These are phyloP conservation scores for Cucurbita moschata DNA, from an alignment of 306 rosid species.

Conservation along the genomic window DNA sequence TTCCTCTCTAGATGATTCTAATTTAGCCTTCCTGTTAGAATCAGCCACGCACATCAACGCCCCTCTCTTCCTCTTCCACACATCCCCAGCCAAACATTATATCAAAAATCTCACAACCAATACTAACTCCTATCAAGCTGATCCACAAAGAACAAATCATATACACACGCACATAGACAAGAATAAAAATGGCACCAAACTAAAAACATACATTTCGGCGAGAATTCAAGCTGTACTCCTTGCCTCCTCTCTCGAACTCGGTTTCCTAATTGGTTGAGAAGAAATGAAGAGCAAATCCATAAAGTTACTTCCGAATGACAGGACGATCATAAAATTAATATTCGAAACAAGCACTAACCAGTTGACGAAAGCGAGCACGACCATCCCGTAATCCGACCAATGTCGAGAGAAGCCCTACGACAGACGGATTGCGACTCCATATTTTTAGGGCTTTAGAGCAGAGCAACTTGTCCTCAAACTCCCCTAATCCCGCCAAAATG, in stretches of 20 bases:
- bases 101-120: neutral
- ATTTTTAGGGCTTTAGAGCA: slow-evolving; percentile 19
- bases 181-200: neutral
- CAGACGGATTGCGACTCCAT: slow-evolving; percentile 37
- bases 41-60: slow-evolving; percentile 23
- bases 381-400: slow-evolving; percentile 5
- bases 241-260: slow-evolving; percentile 6
- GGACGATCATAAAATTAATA: neutral
- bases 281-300: neutral
- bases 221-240: slow-evolving; percentile 7
- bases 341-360: neutral
- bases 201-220: slow-evolving; percentile 21
- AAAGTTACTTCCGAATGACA: neutral
- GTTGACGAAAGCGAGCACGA: slow-evolving; percentile 12
- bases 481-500: slow-evolving; percentile 13
- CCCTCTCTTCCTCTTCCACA: slow-evolving; percentile 25
- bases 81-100: neutral
- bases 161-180: neutral
- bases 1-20: slow-evolving; percentile 23
- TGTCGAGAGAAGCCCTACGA: slow-evolving; percentile 23
- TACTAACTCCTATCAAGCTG: neutral
- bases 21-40: slow-evolving; percentile 28
- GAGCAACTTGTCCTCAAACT: slow-evolving; percentile 11
- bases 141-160: neutral
- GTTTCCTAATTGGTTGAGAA: slow-evolving; percentile 11